Conservation (phyloP, 1,139 yeast genomes). For the Blastobotrys ciferrii region DNA sequence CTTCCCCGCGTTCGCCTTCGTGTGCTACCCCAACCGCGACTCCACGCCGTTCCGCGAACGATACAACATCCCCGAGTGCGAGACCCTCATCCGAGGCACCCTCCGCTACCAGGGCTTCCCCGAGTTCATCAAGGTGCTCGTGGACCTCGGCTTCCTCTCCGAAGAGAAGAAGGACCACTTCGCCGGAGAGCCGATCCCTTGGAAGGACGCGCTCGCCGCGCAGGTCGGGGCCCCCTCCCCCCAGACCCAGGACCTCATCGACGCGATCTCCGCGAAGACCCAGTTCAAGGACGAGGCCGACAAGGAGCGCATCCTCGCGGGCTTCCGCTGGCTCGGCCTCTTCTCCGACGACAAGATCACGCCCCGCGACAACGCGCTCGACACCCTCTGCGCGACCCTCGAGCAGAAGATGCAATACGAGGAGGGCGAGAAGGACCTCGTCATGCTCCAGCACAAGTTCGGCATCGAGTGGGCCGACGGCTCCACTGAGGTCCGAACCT, state of each 20-base stretch:
- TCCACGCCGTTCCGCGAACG: constrained; percentile 91
- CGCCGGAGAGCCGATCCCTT: constrained; percentile 52
- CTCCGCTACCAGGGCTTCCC: constrained; percentile 98
- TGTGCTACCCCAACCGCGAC: constrained; percentile 97
- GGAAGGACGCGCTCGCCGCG: constrained; percentile 85
- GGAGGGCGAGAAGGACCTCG: constrained; percentile 93
- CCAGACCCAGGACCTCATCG: constrained; percentile 67
- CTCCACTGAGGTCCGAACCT: constrained; percentile 82
- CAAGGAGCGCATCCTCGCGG: constrained; percentile 80
- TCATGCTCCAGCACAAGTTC: constrained; percentile 93
- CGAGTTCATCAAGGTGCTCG: constrained; percentile 91
- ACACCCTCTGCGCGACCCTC: constrained; percentile 92
- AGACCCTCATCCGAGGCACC: constrained; percentile 95
- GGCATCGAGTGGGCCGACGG: constrained; percentile 98
- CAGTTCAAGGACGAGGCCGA: constrained; percentile 78
- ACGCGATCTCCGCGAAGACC: constrained; percentile 74
- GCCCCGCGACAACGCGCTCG: constrained; percentile 93
- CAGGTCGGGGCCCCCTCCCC: constrained; percentile 72
- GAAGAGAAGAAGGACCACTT: constrained; percentile 68
- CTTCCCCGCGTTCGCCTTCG: constrained; percentile 93
- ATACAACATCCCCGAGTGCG: constrained; percentile 94
- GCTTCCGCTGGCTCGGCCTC: constrained; percentile 92
- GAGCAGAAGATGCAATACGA: constrained; percentile 96
- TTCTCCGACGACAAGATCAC: constrained; percentile 72
- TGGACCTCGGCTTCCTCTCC: constrained; percentile 87